Conservation (phyloP, 177 flowering plant species). For the Vitis hybrid region DNA sequence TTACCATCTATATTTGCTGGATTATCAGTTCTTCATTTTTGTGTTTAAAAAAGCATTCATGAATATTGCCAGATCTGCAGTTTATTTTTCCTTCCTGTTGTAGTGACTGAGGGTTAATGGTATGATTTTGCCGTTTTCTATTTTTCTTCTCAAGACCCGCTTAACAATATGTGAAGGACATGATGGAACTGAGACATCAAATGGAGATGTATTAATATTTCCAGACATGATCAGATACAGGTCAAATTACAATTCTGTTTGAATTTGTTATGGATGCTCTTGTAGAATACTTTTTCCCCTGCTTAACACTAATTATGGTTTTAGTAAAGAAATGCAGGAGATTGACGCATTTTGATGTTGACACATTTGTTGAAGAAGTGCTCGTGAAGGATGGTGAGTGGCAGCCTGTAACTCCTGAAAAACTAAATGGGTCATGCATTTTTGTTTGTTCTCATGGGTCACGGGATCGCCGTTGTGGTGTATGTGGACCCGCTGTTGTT, state of each 20-base stretch:
- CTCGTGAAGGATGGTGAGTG: conserved; percentile 86
- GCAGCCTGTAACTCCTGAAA: conserved; percentile 84
- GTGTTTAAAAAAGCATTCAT: not conserved
- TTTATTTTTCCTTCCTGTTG: not conserved
- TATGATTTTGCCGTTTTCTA: conserved; percentile 4
- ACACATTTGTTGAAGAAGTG: conserved; percentile 95
- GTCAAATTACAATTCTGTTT: conserved; percentile 27
- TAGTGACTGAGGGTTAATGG: not conserved
- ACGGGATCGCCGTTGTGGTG: conserved; percentile 88
- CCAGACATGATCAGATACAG: conserved; percentile 98
- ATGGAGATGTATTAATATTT: conserved; percentile 92
- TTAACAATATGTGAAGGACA: conserved; percentile 95
- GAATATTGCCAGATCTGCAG: not conserved
- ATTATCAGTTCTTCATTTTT: not conserved
- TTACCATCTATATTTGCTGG: not conserved
- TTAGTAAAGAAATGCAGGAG: conserved; percentile 56
- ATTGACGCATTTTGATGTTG: conserved; percentile 91
- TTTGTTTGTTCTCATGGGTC: conserved; percentile 93
- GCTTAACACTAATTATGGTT: not conserved
- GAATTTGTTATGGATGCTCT: not conserved
- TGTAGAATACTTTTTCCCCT: not conserved
- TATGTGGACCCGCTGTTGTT: conserved; percentile 82
- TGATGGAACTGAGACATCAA: conserved; percentile 94
- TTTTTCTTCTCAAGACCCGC: conserved; percentile 55
- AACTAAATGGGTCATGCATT: conserved; percentile 62